Percentiles rank a stretch among this genome's conserved stretches.
Evolutionary conservation across 1,284 basidiomycete genomes (phyloP).

Genomic region (Boletus semigastroideus): DNA sequence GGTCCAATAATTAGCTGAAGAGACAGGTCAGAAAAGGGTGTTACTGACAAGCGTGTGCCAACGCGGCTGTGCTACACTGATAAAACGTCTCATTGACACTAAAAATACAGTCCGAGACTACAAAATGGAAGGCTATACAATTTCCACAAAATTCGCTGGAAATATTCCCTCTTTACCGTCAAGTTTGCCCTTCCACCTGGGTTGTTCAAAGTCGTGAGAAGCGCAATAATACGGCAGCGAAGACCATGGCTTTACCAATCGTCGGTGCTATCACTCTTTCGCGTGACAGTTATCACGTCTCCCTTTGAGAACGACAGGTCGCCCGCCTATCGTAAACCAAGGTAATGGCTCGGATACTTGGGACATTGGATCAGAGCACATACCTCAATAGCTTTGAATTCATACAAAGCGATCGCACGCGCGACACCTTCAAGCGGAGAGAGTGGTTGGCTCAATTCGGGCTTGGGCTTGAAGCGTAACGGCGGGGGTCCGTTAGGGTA

Average conservation of each 20-base stretch:
- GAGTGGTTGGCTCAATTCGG: slow-evolving; percentile 48
- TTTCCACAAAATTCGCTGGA: slow-evolving; percentile 65
- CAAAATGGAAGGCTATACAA: slow-evolving; percentile 35
- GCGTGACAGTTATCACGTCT: slow-evolving; percentile 74
- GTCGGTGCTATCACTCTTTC: slow-evolving; percentile 74
- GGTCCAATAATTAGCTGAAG: no score
- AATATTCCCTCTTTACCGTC: slow-evolving; percentile 52
- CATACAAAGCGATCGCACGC: slow-evolving; percentile 77
- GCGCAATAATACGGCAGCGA: neutral
- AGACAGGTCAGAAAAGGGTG: no score
- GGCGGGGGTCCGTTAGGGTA: slow-evolving; percentile 11
- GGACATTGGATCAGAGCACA: slow-evolving; percentile 16
- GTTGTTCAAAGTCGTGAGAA: slow-evolving; percentile 2
- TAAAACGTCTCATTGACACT: no score
- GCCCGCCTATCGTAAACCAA: slow-evolving; percentile 48
- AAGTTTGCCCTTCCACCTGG: slow-evolving; percentile 73
- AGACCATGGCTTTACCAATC: slow-evolving; percentile 60
- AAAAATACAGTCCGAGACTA: neutral
- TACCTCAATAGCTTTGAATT: slow-evolving; percentile 74
- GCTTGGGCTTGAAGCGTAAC: slow-evolving; percentile 46
- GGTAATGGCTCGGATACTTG: slow-evolving; percentile 2
- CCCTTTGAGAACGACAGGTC: slow-evolving; percentile 87
- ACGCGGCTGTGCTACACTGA: no score
- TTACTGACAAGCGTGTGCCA: no score
- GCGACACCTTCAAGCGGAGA: slow-evolving; percentile 59